Percentiles rank a stretch among this genome's conserved stretches.
Evolutionary conservation across 2,329 filamentous ascomycete species (phyloP).

Genomic region (Claviceps sp.): DNA sequence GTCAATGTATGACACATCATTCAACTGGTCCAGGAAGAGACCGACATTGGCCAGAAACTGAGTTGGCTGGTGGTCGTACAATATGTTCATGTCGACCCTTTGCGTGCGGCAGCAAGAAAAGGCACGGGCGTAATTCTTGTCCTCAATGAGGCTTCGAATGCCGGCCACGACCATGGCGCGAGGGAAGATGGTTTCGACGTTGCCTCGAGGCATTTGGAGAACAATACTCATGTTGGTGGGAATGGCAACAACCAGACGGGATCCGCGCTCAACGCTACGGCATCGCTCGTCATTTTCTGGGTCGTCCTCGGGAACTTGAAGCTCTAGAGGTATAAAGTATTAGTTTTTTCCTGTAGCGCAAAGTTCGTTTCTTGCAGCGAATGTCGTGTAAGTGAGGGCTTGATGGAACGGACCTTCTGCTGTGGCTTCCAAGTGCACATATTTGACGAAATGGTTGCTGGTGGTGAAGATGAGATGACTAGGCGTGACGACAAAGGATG

Average conservation of each 20-base stretch:
- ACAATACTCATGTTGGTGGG: conserved; percentile 76
- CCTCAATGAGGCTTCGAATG: conserved; percentile 68
- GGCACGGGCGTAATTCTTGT: conserved; percentile 68
- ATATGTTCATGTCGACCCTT: conserved; percentile 93
- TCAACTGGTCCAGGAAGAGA: conserved; percentile 72
- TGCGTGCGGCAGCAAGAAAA: conserved; percentile 85
- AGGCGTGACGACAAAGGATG: conserved; percentile 72
- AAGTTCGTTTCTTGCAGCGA: not conserved
- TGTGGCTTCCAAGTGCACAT: conserved; percentile 59
- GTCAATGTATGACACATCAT: conserved; percentile 71
- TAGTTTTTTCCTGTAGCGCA: not conserved
- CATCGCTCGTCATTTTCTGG: conserved; percentile 88
- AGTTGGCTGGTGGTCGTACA: conserved; percentile 82
- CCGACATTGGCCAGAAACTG: conserved; percentile 69
- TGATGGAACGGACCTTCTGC: conserved; percentile 40
- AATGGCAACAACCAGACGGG: conserved; percentile 74
- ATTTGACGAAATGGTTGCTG: conserved; percentile 83
- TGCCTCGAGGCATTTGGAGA: conserved; percentile 90
- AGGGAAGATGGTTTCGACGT: conserved; percentile 88
- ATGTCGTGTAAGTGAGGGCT: too few species aligned
- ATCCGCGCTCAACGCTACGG: conserved; percentile 80
- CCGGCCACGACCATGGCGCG: conserved; percentile 84
- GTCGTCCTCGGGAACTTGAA: conserved; percentile 75
- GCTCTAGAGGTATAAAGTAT: conserved; percentile 33
- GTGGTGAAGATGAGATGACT: conserved; percentile 87